A percentile compares a stretch with the other conserved stretches of the same genome.
These are phyloP conservation scores for Trichoderma reesei DNA, from an alignment of 495 filamentous ascomycete genomes.

Conservation along the genomic window DNA sequence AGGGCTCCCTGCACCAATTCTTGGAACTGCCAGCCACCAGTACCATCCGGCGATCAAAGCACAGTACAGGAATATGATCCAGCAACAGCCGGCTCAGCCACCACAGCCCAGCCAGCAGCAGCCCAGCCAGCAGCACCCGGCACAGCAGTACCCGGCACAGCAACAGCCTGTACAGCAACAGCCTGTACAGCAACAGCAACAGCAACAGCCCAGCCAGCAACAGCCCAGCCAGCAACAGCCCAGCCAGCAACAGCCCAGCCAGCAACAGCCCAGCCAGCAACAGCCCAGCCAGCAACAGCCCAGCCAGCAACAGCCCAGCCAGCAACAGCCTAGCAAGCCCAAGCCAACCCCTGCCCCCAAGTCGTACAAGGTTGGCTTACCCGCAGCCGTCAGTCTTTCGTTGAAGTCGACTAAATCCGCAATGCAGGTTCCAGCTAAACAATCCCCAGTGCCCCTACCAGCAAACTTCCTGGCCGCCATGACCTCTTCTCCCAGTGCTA, in stretches of 20 bases:
- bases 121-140: too few species aligned
- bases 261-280: background rate
- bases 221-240: too few species aligned
- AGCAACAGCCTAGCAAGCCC: slow-evolving; percentile 3
- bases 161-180: too few species aligned
- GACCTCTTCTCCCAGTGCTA: background rate
- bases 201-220: too few species aligned
- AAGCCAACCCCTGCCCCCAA: slow-evolving; percentile 5
- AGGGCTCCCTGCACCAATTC: background rate
- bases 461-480: slow-evolving; percentile 10
- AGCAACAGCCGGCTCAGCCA: too few species aligned
- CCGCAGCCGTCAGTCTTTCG: background rate
- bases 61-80: background rate
- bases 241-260: background rate
- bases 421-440: slow-evolving; percentile 9
- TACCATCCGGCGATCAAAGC: slow-evolving; percentile 6
- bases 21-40: background rate
- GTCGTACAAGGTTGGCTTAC: slow-evolving; percentile 7
- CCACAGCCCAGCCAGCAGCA: too few species aligned
- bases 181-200: too few species aligned
- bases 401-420: slow-evolving; percentile 1
- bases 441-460: slow-evolving; percentile 10
- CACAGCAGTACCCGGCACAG: too few species aligned
- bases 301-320: too few species aligned
- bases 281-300: too few species aligned